phyloP scores from a whole-genome alignment of 768 basidiomycete species.

The Trametopsis cervina region DNA sequence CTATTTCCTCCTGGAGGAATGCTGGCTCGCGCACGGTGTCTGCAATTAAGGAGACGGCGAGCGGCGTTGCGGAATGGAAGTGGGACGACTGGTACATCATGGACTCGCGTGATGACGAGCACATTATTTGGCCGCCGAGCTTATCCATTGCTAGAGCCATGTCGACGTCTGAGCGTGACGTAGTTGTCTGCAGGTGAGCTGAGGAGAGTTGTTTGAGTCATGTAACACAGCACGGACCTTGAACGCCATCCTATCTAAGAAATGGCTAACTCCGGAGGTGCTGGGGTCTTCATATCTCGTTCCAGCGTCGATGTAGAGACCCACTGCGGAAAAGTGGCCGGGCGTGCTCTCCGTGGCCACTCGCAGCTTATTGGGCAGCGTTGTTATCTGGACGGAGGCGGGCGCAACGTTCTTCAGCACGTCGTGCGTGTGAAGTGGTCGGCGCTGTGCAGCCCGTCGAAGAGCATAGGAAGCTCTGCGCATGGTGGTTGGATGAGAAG shows the following conservation, averaged over 20 bases:
- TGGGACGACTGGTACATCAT: constrained; percentile 99
- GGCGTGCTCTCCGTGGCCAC: constrained; percentile 89
- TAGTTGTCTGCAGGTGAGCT: constrained; percentile 54
- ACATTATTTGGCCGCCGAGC: constrained; percentile 88
- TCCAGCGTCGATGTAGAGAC: constrained; percentile 91
- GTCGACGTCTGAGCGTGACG: constrained; percentile 59
- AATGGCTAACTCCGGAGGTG: constrained; percentile 81
- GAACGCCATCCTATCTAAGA: constrained; percentile 93
- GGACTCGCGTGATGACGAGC: constrained; percentile 85
- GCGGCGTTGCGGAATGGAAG: constrained; percentile 75
- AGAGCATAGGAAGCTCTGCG: constrained; percentile 15
- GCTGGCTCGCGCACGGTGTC: constrained; percentile 83
- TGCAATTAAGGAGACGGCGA: constrained; percentile 82
- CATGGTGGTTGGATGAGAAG: constrained; percentile 15
- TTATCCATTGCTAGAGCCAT: constrained; percentile 79
- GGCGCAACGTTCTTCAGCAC: constrained; percentile 10
- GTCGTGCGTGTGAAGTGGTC: constrained; percentile 3
- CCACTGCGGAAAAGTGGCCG: constrained; percentile 91
- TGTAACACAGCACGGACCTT: constrained; percentile 49
- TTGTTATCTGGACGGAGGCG: constrained; percentile 65
- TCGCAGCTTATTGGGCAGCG: constrained; percentile 84
- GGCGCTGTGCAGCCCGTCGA: constrained; percentile 5
- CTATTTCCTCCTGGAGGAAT: constrained; percentile 72
- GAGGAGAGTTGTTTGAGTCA: background rate
- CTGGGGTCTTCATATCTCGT: constrained; percentile 76